These are phyloP conservation scores for Trichoderma endophyticum DNA, from an alignment of 2,329 filamentous ascomycete species.

Conservation along the genomic window DNA sequence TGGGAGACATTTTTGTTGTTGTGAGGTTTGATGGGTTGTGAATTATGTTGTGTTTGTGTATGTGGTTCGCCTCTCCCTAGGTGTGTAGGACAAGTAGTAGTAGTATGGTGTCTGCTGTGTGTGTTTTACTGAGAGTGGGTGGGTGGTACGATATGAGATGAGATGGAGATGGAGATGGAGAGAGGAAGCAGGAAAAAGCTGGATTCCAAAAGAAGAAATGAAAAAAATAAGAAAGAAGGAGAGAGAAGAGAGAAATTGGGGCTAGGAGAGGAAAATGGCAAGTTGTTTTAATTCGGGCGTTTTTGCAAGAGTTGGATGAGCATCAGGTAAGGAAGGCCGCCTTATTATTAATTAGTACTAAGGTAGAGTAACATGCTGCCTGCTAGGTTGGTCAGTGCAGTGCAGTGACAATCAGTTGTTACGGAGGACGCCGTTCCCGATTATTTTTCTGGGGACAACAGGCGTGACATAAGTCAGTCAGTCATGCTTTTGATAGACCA, in stretches of 20 bases:
- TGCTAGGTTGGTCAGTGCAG: not conserved
- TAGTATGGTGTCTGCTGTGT: not conserved
- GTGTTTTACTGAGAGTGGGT: not conserved
- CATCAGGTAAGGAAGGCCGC: not conserved
- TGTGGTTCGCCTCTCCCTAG: too few species aligned
- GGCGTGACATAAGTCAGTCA: not conserved
- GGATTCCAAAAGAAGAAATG: not conserved
- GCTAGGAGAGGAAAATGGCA: not conserved
- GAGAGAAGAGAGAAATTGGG: not conserved
- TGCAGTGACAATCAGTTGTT: not conserved
- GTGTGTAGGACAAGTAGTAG: not conserved
- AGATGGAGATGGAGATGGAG: not conserved
- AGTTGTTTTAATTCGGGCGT: not conserved
- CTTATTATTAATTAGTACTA: not conserved
- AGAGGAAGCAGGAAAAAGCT: too few species aligned
- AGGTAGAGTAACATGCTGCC: not conserved
- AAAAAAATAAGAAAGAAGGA: too few species aligned
- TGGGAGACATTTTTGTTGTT: conserved; percentile 48
- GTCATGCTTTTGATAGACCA: not conserved
- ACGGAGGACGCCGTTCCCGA: not conserved
- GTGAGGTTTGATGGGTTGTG: too few species aligned
- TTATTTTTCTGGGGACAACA: not conserved
- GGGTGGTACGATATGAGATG: not conserved
- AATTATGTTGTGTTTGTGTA: not conserved
- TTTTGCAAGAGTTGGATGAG: not conserved